These are phyloP conservation scores for Cyberlindnera meyerae DNA, from an alignment of 805 yeast species.

Conservation along the genomic window DNA sequence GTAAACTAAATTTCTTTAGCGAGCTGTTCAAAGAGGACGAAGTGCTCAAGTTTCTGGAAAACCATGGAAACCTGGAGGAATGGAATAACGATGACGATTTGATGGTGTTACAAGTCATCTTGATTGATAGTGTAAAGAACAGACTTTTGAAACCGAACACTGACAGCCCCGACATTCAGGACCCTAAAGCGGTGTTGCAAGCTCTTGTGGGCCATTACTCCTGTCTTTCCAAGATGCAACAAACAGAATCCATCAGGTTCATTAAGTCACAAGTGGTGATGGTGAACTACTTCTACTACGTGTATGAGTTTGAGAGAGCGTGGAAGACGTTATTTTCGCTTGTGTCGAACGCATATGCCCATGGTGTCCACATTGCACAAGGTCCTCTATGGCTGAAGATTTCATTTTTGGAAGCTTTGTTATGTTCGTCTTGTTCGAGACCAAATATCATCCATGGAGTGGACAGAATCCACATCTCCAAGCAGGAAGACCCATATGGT, in stretches of 20 bases:
- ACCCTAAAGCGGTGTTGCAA: slow-evolving; percentile 3
- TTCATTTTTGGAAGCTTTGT: slow-evolving; percentile 15
- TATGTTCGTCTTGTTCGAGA: slow-evolving; percentile 17
- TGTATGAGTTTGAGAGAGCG: slow-evolving; percentile 14
- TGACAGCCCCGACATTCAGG: slow-evolving; percentile 1
- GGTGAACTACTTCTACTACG: slow-evolving; percentile 18
- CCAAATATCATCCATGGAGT: slow-evolving; percentile 18
- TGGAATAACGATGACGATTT: slow-evolving; percentile 20
- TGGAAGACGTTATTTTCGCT: slow-evolving; percentile 22
- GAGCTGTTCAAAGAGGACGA: slow-evolving; percentile 17
- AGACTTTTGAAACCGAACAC: slow-evolving; percentile 4
- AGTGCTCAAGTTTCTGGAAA: slow-evolving; percentile 11
- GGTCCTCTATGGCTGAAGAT: slow-evolving; percentile 21
- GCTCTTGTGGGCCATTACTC: slow-evolving; percentile 13
- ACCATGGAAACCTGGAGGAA: slow-evolving; percentile 1
- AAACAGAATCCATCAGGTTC: slow-evolving; percentile 11
- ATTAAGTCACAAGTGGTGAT: slow-evolving; percentile 20
- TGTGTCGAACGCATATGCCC: slow-evolving; percentile 20
- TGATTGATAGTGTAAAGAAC: slow-evolving; percentile 20
- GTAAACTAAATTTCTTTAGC: slow-evolving; percentile 10
- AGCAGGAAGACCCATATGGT: slow-evolving; percentile 10
- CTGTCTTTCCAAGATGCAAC: slow-evolving; percentile 17
- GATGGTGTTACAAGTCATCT: slow-evolving; percentile 16
- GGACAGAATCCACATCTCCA: slow-evolving; percentile 3
- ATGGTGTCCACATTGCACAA: slow-evolving; percentile 19